Conservation (phyloP, 2,329 filamentous ascomycete genomes). For the Arthrobotrys megalospora region DNA sequence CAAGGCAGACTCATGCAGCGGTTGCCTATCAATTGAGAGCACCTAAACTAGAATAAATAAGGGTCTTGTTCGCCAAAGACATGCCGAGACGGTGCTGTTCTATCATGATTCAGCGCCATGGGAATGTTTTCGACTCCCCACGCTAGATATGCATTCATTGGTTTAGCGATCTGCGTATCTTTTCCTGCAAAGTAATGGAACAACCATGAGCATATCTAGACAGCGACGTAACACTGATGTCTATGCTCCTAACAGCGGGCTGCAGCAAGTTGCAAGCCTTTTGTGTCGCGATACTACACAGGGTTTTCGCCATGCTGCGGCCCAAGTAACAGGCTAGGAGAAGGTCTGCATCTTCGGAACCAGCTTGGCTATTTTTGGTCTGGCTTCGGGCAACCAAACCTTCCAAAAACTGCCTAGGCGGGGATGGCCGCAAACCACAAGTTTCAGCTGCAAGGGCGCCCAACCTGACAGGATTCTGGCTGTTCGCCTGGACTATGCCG, state of each 20-base stretch:
- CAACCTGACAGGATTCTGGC: conserved; percentile 20
- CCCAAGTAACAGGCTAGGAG: neutral
- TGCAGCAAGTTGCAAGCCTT: conserved; percentile 30
- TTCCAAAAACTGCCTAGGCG: conserved; percentile 41
- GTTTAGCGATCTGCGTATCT: neutral
- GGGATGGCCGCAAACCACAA: conserved; percentile 4
- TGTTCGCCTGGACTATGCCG: conserved; percentile 48
- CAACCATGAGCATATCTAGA: conserved; percentile 2
- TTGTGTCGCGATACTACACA: conserved; percentile 14
- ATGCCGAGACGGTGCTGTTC: conserved; percentile 42
- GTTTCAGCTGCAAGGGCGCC: conserved; percentile 50
- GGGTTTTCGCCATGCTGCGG: conserved; percentile 21
- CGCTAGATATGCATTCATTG: neutral
- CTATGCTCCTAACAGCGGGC: conserved; percentile 43
- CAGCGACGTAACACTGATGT: conserved; percentile 48
- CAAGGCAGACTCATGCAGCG: conserved; percentile 49
- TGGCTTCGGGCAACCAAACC: conserved; percentile 42
- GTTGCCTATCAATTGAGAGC: conserved; percentile 44
- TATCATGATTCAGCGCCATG: conserved; percentile 36
- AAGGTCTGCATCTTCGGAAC: neutral
- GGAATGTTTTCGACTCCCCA: conserved; percentile 16
- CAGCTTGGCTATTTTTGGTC: conserved; percentile 46
- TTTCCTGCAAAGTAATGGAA: conserved; percentile 7
- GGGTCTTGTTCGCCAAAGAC: conserved; percentile 39
- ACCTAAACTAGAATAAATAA: conserved; percentile 15